Percentiles rank a stretch among this genome's conserved stretches.
Evolutionary conservation across 495 filamentous ascomycete genomes (phyloP).

Genomic region (Penicillium turbatum): DNA sequence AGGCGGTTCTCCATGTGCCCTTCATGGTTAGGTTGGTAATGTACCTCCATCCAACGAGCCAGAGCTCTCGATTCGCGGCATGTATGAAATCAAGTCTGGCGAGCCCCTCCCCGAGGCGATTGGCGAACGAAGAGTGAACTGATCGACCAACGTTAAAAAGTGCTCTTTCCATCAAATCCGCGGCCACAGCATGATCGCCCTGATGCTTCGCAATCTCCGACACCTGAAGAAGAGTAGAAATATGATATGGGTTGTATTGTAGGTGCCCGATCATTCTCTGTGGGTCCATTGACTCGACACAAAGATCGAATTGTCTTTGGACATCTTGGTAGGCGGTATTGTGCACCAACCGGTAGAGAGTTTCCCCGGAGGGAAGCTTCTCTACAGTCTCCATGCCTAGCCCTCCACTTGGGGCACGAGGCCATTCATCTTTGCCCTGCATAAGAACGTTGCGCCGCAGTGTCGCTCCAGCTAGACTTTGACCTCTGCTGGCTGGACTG

Average conservation of each 20-base stretch:
- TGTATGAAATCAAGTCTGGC: slow-evolving; percentile 73
- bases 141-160: slow-evolving; percentile 91
- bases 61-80: slow-evolving; percentile 87
- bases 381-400: slow-evolving; percentile 74
- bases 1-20: slow-evolving; percentile 87
- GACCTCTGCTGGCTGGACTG: slow-evolving; percentile 51
- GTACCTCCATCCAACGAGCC: slow-evolving; percentile 84
- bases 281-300: slow-evolving; percentile 79
- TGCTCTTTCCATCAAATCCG: slow-evolving; percentile 85
- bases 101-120: slow-evolving; percentile 69
- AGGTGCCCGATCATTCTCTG: slow-evolving; percentile 62
- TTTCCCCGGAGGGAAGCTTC: slow-evolving; percentile 47
- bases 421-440: slow-evolving; percentile 90
- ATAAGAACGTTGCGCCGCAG: slow-evolving; percentile 78
- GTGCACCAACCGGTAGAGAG: slow-evolving; percentile 68
- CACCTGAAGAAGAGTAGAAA: slow-evolving; percentile 88
- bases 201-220: slow-evolving; percentile 89
- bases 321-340: slow-evolving; percentile 68
- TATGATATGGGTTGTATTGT: slow-evolving; percentile 78
- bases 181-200: slow-evolving; percentile 74
- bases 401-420: slow-evolving; percentile 70
- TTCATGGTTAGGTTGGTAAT: slow-evolving; percentile 78
- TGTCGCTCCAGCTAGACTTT: slow-evolving; percentile 63
- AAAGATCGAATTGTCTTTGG: slow-evolving; percentile 70
- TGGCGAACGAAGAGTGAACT: slow-evolving; percentile 71